Base-by-base conservation (phyloP, 2,329 filamentous ascomycete genomes). In the Neofusicoccum sp. region DNA sequence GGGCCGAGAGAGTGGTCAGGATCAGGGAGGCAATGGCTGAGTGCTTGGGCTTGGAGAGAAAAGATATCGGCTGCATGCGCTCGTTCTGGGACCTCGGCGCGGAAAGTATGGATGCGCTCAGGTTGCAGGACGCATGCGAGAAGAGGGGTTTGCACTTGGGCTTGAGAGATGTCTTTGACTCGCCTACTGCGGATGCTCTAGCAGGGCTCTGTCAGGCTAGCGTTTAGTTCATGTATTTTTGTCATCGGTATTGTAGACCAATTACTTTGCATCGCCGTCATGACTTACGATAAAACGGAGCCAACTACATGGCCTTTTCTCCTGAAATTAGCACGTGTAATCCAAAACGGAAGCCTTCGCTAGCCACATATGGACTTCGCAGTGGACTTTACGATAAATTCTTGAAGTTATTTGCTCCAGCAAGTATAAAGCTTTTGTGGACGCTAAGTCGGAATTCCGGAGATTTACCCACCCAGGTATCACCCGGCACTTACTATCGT, bases 21-120 rank as follows among this genome's bases (percentile, higher is more conserved):
- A 56, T 56, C 8, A 43, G 52, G 14, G 52, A 56, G 52, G 52
- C 52, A 0, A 56, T 56, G 52, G 52, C 52, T 1, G 52, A 56
- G 37, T 56, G 52, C 28, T 34, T 56, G 52, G 52, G 52, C 2
- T n/a, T 56, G 37, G 28, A 16, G 37, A 56, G 52, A 39, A 43
- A 56, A 29, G 52, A 56, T 16, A 9, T 56, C 6, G 37, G 52
- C 7, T 56, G 52, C 28, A 56, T 56, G 52, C 52, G 52, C 28
- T 43, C 52, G 37, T 56, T 56, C n/a, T 56, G 52, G 52, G 52
- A 56, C 1, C 28, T 56, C 1, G 52, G 52, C 4, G 52, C 52
- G 28, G 52, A 56, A 39, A 56, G 52, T 33, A 56, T 56, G 52
- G 52, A 56, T 43, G 37, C 52, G 28, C 22, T 56, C 6, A 44